Evolutionary conservation across 352 stramenopile genomes (phyloP), one percentile per base, ranked within the genome.

Genomic region (Globisporangium barbulae): DNA sequence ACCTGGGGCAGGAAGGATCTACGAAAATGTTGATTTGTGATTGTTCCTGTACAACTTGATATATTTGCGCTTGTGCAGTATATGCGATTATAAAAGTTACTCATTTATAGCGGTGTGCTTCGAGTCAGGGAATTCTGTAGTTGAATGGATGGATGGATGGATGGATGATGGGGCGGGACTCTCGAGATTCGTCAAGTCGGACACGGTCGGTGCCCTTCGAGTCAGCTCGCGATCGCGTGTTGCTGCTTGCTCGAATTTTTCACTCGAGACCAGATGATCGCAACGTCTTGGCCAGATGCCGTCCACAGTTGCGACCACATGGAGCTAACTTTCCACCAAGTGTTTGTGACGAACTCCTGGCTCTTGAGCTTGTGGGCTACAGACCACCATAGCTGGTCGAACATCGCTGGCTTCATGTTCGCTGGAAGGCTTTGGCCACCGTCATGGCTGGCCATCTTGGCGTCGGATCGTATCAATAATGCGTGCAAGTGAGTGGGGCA

Each of bases 111-210:
- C n/a, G n/a, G n/a, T n/a, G n/a, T n/a, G 4, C 39, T 7, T 17
- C 39, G 17, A n/a, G 39, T 7, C 39, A 45, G 39, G 9, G n/a
- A 45, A 45, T n/a, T n/a, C n/a, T n/a, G n/a, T n/a, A n/a, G n/a
- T n/a, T n/a, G n/a, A n/a, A n/a, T n/a, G n/a, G 9, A 37, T 30
- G 48, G 13, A 33, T 52, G 25, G 25, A 28, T 28, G 25, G 25
- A 28, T 37, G 5, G 31, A 37, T 37, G 31, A 41, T 41, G 35
- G 35, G 35, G 35, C 35, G 39, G 13, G 28, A 55, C 25, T 39
- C 17, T 39, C 28, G 3, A 55, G 49, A 55, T 55, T 55, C 49
- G 49, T n/a, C 49, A 55, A 39, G 15, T 54, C 48, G 35, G 35
- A 41, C 35, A 3, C 12, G 35, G 4, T 53, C 12, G 35, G 8